phyloP scores from a whole-genome alignment of 1,284 basidiomycete species.

The Sporisorium exsertum region DNA sequence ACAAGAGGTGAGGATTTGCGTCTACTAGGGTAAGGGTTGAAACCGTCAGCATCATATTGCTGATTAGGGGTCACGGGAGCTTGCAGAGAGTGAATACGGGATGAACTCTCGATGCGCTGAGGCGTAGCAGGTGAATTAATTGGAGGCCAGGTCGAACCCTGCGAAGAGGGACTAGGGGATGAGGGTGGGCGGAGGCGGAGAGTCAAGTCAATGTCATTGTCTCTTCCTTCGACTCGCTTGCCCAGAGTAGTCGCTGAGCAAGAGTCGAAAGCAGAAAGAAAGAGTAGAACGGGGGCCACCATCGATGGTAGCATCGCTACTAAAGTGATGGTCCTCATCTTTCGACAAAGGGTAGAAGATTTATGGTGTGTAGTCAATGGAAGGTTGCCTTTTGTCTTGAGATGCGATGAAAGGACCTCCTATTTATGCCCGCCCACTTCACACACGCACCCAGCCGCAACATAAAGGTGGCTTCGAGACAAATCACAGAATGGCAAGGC shows the following conservation, averaged over 20 bases:
- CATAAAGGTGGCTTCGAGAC: not conserved
- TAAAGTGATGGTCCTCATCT: not conserved
- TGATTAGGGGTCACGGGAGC: no score
- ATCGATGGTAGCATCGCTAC: not conserved
- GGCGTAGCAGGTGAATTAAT: not conserved
- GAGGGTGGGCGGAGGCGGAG: not conserved
- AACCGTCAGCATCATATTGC: no score
- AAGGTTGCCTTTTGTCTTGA: not conserved
- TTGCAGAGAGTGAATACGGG: not conserved
- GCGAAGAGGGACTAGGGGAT: not conserved
- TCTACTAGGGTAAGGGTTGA: no score
- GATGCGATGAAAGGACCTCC: not conserved
- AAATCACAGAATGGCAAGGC: no score
- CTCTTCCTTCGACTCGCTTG: not conserved
- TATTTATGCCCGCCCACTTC: not conserved
- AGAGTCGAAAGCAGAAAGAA: not conserved
- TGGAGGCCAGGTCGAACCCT: not conserved
- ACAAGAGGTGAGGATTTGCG: no score
- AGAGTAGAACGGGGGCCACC: not conserved
- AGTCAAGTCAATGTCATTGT: not conserved
- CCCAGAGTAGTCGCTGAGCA: not conserved
- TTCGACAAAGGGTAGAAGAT: not conserved
- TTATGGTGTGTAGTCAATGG: not conserved
- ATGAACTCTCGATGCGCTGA: no score
- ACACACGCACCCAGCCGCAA: not conserved